Conservation (phyloP, 352 stramenopile genomes). For the Phytopythium kandeliae region DNA sequence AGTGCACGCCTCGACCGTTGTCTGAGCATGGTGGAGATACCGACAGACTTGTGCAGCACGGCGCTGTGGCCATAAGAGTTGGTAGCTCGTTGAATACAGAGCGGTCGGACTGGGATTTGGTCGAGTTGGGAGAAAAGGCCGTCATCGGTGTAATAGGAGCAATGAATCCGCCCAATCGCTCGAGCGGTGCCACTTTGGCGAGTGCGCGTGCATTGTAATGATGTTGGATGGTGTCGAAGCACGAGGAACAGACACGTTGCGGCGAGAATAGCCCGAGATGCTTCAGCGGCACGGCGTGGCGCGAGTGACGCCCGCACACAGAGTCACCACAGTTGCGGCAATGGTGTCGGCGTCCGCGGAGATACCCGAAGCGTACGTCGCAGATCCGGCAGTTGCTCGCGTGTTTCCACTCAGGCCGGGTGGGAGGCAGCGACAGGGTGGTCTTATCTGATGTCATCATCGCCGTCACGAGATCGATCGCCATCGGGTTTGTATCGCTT, state of each 20-base stretch:
- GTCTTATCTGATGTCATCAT: conserved; percentile 12
- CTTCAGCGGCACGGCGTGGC: conserved; percentile 51
- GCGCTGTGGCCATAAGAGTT: background rate
- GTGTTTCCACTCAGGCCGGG: conserved; percentile 49
- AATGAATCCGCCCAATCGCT: background rate
- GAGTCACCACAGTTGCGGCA: conserved; percentile 78
- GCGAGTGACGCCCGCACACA: conserved; percentile 69
- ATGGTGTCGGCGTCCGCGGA: conserved; percentile 66
- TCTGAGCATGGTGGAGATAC: background rate
- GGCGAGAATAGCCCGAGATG: conserved; percentile 46
- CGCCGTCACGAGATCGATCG: background rate
- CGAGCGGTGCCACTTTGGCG: conserved; percentile 17
- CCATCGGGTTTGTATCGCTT: background rate
- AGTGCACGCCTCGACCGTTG: background rate
- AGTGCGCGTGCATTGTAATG: conserved; percentile 32
- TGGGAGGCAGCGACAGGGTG: conserved; percentile 11
- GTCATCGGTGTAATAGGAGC: conserved; percentile 17
- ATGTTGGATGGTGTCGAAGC: conserved; percentile 53
- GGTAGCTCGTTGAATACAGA: background rate
- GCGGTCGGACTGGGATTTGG: conserved; percentile 1
- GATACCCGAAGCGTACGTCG: conserved; percentile 66
- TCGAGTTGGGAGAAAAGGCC: conserved; percentile 4
- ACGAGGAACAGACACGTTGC: conserved; percentile 61
- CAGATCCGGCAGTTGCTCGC: conserved; percentile 58
- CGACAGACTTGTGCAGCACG: background rate